phyloP scores from a whole-genome alignment of 192 early-diverging fungal genomes.

The Coemansia sp. region DNA sequence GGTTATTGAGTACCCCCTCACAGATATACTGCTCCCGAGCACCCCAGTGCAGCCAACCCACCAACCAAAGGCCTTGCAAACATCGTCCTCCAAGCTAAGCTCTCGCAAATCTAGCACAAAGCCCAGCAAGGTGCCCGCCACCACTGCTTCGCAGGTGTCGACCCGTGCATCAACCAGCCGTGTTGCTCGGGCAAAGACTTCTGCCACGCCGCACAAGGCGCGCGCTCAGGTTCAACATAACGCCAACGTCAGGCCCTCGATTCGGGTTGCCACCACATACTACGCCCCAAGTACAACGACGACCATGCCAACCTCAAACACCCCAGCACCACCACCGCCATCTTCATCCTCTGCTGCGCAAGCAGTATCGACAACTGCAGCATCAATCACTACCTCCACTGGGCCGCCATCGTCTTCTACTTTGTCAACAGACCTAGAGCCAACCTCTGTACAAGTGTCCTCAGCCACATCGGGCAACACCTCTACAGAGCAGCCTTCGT shows the following conservation, averaged over 20 bases:
- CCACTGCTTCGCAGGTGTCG: neutral
- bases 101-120: neutral
- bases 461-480: neutral
- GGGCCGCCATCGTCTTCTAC: neutral
- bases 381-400: neutral
- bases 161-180: neutral
- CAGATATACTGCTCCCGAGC: neutral
- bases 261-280: neutral
- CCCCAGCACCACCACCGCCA: neutral
- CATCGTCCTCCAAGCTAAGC: neutral
- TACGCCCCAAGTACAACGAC: neutral
- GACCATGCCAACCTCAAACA: neutral
- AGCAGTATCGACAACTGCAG: neutral
- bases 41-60: neutral
- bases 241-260: neutral
- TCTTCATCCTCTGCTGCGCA: too few species aligned
- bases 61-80: neutral
- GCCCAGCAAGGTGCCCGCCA: neutral
- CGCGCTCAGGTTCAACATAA: neutral
- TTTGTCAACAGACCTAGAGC: neutral
- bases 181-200: neutral
- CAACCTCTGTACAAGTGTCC: too few species aligned
- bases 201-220: neutral
- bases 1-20: slow-evolving; percentile 16
- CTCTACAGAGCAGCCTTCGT: too few species aligned